Base-by-base conservation (phyloP, 306 rosid genomes). In the Rubus parviflorus region DNA sequence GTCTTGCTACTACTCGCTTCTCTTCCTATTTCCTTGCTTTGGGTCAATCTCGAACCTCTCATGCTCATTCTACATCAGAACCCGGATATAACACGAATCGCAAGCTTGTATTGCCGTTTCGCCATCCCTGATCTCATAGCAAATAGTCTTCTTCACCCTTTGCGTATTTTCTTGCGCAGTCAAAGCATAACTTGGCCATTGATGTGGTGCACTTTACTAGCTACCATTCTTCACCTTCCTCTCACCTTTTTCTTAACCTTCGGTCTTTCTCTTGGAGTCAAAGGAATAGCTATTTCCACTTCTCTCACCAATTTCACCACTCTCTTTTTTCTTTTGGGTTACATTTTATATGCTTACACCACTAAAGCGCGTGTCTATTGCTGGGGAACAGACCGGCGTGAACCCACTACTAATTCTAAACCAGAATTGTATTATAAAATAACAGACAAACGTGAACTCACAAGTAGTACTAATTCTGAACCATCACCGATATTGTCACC, bases 111-210 rank as follows among this genome's bases (percentile, higher is more conserved):
- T 73, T 91, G 97, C 73, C 80, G 75, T 2, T 90, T 85, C 38
- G 88, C 97, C 22, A 82, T 94, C 73, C 98, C 97, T 2, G 97
- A 94, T 80, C 92, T 94, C 46, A n/a, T 91, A 0, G 87, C 93
- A 1, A 90, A 90, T 7, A 85, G 90, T 75, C 73, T 94, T 16
- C 91, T 94, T 53, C 94, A 85, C 61, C 98, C 98, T 12, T 67
- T 94, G 7, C 85, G 96, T 1, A 91, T 94, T 63, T 90, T 86
- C 58, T 74, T 94, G 22, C 90, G 97, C 12, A 87, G 90, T 58
- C 85, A 86, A 80, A 90, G 91, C 23, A 82, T 83, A 54, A 87
- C 92, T 7, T 94, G 96, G 98, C 96, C 97, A 19, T 48, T 94
- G 2, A 48, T 94, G 79, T 91, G 92, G 93, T 83, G 88, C 81